Percentiles rank a stretch among this genome's conserved stretches.
These are phyloP conservation scores for Cupressus sempervirens DNA, from an alignment of 75 land plant species.

Conservation along the genomic window DNA sequence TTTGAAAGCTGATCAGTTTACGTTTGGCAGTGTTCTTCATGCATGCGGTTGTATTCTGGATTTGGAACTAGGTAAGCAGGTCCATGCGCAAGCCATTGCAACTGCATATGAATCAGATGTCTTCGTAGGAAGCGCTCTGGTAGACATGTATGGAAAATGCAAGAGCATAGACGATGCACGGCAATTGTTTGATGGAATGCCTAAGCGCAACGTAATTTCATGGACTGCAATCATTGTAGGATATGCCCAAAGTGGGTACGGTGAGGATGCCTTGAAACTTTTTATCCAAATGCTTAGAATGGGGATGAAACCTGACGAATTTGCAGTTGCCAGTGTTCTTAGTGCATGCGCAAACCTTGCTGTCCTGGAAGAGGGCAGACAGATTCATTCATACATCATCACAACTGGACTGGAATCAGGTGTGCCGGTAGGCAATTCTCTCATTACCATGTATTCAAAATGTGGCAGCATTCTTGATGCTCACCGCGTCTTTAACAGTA, in stretches of 20 bases:
- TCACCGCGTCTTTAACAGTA: background rate
- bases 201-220: background rate
- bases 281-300: conserved; percentile 9
- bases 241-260: conserved; percentile 2
- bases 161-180: background rate
- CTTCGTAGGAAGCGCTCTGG: conserved; percentile 6
- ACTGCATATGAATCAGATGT: conserved; percentile 2
- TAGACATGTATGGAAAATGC: conserved; percentile 12
- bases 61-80: background rate
- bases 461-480: conserved; percentile 19
- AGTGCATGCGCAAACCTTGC: conserved; percentile 2
- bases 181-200: conserved; percentile 4
- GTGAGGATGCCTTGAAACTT: background rate
- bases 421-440: conserved; percentile 8
- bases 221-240: conserved; percentile 23
- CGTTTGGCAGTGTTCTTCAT: conserved; percentile 5
- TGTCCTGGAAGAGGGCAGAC: background rate
- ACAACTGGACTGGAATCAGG: conserved; percentile 1
- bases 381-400: background rate
- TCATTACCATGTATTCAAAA: conserved; percentile 25
- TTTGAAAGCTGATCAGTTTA: conserved; percentile 1
- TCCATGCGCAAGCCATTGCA: background rate
- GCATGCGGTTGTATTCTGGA: conserved; percentile 1
- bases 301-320: background rate
- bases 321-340: conserved; percentile 4